Evolutionary conservation across 805 yeast species (phyloP), one percentile per base, ranked within the genome.

Genomic region (Ogataea trehalophila): DNA sequence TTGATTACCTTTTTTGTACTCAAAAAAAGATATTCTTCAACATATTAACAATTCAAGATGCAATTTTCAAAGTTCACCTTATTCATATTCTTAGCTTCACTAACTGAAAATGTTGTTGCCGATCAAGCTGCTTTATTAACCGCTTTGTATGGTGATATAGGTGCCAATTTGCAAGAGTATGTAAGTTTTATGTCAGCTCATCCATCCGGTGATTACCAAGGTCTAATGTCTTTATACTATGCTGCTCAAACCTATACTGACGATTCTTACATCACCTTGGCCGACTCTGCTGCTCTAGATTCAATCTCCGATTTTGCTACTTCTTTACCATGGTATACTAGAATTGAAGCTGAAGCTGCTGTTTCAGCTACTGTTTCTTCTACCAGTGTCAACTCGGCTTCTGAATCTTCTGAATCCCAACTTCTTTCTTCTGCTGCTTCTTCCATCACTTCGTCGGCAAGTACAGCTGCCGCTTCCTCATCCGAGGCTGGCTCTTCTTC

Each of bases 201-300:
- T 34, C 48, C 61, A 14, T 42, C 45, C 17, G 55, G 46, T 17
- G 65, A 60, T 37, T 67, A 67, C 22, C 49, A 60, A 2, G 64
- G 52, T 14, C 59, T 72, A 41, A 55, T 72, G 9, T 43, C 58
- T 15, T 57, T 71, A 45, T 72, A 70, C 39, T 39, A 53, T 39
- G 53, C 55, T 31, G 68, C 65, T 34, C 56, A 54, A 33, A 72
- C 75, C 40, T 73, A 72, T 59, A 72, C 72, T 11, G 75, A 73
- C 56, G 67, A 70, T 44, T 62, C 73, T n/a, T 73, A 70, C 60
- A 73, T 76, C 40, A 72, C 76, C 34, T 60, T 73, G 48, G 60
- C 67, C 48, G 54, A 61, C 46, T 33, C 56, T 26, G 50, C 44
- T 1, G 47, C 47, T 37, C 41, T 45, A 22, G 36, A 52, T 3